Evolutionary conservation across 2,329 filamentous ascomycete genomes (phyloP).

Genomic region (Neofusicoccum ribis): DNA sequence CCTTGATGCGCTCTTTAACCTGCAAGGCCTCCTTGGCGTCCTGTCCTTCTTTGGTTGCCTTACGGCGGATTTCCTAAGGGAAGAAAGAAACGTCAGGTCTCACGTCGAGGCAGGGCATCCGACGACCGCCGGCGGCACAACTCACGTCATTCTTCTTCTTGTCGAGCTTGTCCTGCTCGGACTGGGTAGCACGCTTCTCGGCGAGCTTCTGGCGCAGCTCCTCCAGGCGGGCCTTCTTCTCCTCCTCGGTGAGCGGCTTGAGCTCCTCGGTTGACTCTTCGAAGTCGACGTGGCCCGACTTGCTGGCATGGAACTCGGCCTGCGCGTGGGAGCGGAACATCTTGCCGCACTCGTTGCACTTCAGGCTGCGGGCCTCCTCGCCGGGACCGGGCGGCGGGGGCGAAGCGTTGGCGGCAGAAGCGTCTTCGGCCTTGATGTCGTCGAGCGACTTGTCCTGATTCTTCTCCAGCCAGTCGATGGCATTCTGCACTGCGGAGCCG

Average conservation of each 20-base stretch:
- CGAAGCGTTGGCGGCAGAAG: conserved; percentile 49
- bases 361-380: conserved; percentile 73
- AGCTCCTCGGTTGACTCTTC: conserved; percentile 91
- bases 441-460: conserved; percentile 87
- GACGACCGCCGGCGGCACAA: background rate
- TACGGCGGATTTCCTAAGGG: conserved; percentile 67
- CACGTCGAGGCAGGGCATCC: background rate
- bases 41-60: conserved; percentile 85
- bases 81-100: background rate
- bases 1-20: conserved; percentile 88
- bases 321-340: conserved; percentile 78
- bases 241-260: conserved; percentile 83
- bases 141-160: conserved; percentile 80
- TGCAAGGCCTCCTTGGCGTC: conserved; percentile 86
- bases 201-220: conserved; percentile 72
- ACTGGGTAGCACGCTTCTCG: conserved; percentile 69
- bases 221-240: conserved; percentile 78
- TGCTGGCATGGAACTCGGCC: conserved; percentile 87
- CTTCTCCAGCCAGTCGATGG: conserved; percentile 91
- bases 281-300: conserved; percentile 69
- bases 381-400: conserved; percentile 69
- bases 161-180: conserved; percentile 74
- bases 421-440: conserved; percentile 62
- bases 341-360: conserved; percentile 95
- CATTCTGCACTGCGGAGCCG: conserved; percentile 68